Evolutionary conservation across 2,329 filamentous ascomycete genomes (phyloP).

Genomic region (Pseudofabraea citricarpa): DNA sequence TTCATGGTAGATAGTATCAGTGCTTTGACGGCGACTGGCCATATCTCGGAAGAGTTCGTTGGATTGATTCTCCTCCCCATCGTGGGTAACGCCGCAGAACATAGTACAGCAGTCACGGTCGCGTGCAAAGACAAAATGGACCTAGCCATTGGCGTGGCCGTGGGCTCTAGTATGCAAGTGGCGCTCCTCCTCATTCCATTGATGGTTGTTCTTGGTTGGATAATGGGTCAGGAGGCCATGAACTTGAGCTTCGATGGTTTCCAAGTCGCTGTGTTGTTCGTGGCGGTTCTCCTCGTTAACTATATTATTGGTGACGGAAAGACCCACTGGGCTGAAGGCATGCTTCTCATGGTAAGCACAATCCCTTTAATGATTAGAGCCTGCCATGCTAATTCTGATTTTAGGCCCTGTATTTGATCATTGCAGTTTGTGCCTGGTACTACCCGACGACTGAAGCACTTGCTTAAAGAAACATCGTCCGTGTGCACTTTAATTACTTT

Average conservation of each 20-base stretch:
- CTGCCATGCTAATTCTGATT: background rate
- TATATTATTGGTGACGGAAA: slow-evolving; percentile 65
- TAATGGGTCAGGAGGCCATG: slow-evolving; percentile 61
- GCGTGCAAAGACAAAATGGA: slow-evolving; percentile 72
- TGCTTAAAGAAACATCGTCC: too few relatives aligned
- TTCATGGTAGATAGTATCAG: slow-evolving; percentile 75
- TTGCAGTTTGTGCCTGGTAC: slow-evolving; percentile 19
- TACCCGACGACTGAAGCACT: slow-evolving; percentile 7
- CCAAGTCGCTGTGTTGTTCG: slow-evolving; percentile 81
- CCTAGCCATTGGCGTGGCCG: slow-evolving; percentile 72
- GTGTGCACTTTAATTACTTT: too few relatives aligned
- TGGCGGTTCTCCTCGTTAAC: slow-evolving; percentile 78
- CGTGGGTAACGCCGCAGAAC: slow-evolving; percentile 76
- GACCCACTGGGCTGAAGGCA: slow-evolving; percentile 38
- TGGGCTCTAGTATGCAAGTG: slow-evolving; percentile 81
- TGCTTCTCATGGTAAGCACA: slow-evolving; percentile 24
- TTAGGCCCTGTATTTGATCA: slow-evolving; percentile 11
- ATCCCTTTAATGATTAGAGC: slow-evolving; percentile 26
- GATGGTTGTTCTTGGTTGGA: slow-evolving; percentile 76
- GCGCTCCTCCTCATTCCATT: slow-evolving; percentile 77
- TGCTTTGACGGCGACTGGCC: slow-evolving; percentile 61
- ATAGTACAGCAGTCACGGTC: slow-evolving; percentile 80
- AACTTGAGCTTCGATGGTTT: slow-evolving; percentile 72
- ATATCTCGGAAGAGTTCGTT: slow-evolving; percentile 75
- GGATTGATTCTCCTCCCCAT: slow-evolving; percentile 77